phyloP scores from a whole-genome alignment of 208 protist genomes.

The Kentomonas sorsogonicus region DNA sequence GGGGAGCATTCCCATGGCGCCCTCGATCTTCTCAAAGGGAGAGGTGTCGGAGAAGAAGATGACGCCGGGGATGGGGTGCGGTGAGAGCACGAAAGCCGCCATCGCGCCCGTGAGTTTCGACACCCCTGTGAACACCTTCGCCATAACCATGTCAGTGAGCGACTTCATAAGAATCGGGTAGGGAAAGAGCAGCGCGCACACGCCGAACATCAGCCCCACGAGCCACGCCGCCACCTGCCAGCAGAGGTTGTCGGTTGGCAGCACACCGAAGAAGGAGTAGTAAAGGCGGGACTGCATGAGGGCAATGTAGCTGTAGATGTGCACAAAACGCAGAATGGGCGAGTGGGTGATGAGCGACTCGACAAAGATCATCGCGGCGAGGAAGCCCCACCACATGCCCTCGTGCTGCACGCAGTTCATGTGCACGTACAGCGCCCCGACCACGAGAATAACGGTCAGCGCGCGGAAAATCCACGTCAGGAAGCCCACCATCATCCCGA shows the following conservation, averaged over 20 bases:
- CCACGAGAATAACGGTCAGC: slow-evolving; percentile 20
- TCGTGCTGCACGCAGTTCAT: slow-evolving; percentile 18
- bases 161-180: slow-evolving; percentile 21
- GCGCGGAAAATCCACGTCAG: slow-evolving; percentile 24
- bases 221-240: slow-evolving; percentile 19
- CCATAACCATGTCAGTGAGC: slow-evolving; percentile 26
- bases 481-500: slow-evolving; percentile 30
- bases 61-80: slow-evolving; percentile 23
- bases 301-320: slow-evolving; percentile 30
- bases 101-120: slow-evolving; percentile 26
- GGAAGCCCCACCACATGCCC: slow-evolving; percentile 21
- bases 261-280: slow-evolving; percentile 10
- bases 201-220: slow-evolving; percentile 21
- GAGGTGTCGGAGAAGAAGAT: slow-evolving; percentile 31
- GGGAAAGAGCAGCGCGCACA: slow-evolving; percentile 21
- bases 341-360: slow-evolving; percentile 18
- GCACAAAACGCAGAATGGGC: slow-evolving; percentile 27
- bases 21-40: slow-evolving; percentile 29
- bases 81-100: slow-evolving; percentile 21
- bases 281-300: slow-evolving; percentile 29
- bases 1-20: slow-evolving; percentile 17
- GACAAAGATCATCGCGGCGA: slow-evolving; percentile 19
- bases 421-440: slow-evolving; percentile 10
- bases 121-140: slow-evolving; percentile 19
- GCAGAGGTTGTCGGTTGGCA: slow-evolving; percentile 19